Conservation (phyloP, 768 basidiomycete genomes). For the Cantharellus cinnabarinus region DNA sequence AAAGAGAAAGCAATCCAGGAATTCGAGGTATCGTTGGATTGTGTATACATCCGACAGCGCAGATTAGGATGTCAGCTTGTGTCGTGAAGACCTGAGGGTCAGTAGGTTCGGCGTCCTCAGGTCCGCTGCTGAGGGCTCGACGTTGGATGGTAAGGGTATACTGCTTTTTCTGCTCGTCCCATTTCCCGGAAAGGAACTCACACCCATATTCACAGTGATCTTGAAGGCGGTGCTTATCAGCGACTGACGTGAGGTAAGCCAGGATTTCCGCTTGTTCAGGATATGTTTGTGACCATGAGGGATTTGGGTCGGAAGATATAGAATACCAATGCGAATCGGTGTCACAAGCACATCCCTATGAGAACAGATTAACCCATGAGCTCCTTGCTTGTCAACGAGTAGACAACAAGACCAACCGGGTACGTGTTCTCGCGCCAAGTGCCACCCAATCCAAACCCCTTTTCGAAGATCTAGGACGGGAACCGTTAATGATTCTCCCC, state of each 20-base stretch:
- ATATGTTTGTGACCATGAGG: conserved; percentile 29
- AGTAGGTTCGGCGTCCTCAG: conserved; percentile 25
- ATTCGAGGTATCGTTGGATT: conserved; percentile 13
- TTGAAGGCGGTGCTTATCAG: conserved; percentile 25
- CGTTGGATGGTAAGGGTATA: conserved; percentile 25
- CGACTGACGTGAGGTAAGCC: conserved; percentile 30
- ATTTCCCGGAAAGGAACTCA: conserved; percentile 22
- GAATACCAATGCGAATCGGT: conserved; percentile 26
- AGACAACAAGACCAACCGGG: neutral
- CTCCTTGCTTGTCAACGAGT: neutral
- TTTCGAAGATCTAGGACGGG: neutral
- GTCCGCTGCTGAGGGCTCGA: conserved; percentile 18
- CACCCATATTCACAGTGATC: conserved; percentile 25
- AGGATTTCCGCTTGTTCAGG: conserved; percentile 30
- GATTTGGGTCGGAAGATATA: conserved; percentile 34
- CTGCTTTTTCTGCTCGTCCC: conserved; percentile 25
- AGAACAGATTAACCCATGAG: neutral
- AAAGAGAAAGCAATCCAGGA: conserved; percentile 13
- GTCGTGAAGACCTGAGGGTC: conserved; percentile 31
- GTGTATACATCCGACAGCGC: conserved; percentile 19
- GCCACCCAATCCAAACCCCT: neutral
- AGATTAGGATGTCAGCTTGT: conserved; percentile 19
- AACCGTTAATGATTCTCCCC: neutral
- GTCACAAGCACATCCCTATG: neutral
- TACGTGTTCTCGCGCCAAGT: neutral